Conservation (phyloP, 805 yeast species). For the Candida takata region DNA sequence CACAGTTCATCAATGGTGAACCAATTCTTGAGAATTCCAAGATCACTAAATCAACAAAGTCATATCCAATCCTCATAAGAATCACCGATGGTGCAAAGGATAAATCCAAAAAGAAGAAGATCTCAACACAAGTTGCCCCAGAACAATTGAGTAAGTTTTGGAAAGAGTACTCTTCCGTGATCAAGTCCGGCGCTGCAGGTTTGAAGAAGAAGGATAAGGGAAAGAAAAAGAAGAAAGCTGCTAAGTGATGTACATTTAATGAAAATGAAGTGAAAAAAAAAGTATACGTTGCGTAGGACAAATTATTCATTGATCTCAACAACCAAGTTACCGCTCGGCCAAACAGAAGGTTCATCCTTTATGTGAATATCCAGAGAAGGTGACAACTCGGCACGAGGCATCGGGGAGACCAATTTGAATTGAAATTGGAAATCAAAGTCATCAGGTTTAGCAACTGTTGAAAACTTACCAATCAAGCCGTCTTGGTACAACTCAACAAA, state of each 20-base stretch:
- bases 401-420: conserved; percentile 47
- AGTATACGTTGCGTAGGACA: background rate
- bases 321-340: conserved; percentile 61
- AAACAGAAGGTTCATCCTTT: conserved; percentile 38
- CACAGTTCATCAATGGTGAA: conserved; percentile 13
- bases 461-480: conserved; percentile 20
- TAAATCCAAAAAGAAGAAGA: conserved; percentile 45
- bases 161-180: conserved; percentile 60
- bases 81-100: conserved; percentile 51
- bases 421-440: conserved; percentile 39
- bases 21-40: conserved; percentile 24
- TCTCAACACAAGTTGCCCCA: conserved; percentile 66
- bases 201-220: conserved; percentile 78
- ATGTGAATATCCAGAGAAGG: conserved; percentile 26
- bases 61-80: conserved; percentile 63
- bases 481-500: conserved; percentile 49
- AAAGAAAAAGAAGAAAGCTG: conserved; percentile 48
- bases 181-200: conserved; percentile 69
- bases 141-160: conserved; percentile 65
- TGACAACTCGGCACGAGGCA: conserved; percentile 45
- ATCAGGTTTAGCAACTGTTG: conserved; percentile 26
- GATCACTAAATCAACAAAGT: conserved; percentile 20
- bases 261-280: conserved; percentile 3
- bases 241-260: conserved; percentile 16
- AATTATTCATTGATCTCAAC: conserved; percentile 32